Conservation (phyloP, 1,139 yeast genomes). For the Hemisphaericaspora subhashii region DNA sequence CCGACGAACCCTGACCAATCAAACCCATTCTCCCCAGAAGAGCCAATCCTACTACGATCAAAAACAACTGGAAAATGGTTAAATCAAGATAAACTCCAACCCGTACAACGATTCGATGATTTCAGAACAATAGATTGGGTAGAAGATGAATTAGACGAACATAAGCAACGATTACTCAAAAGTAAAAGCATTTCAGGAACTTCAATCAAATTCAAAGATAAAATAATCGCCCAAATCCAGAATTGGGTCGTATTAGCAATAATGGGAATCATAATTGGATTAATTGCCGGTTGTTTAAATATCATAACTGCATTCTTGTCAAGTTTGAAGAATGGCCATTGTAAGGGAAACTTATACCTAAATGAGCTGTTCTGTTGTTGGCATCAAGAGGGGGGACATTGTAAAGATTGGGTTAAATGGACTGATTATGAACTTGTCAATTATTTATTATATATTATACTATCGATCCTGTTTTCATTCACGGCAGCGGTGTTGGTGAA, state of each 20-base stretch:
- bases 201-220: conserved; percentile 22
- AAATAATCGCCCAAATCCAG: conserved; percentile 50
- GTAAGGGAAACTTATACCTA: conserved; percentile 67
- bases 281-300: conserved; percentile 78
- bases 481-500: conserved; percentile 70
- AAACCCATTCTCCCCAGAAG: too few relatives aligned
- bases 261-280: conserved; percentile 77
- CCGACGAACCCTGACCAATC: too few relatives aligned
- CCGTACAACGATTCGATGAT: conserved; percentile 51
- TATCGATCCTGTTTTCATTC: conserved; percentile 63
- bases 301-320: conserved; percentile 86
- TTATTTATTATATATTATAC: conserved; percentile 57
- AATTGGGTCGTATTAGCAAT: conserved; percentile 75
- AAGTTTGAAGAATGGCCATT: conserved; percentile 75
- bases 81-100: conserved; percentile 33
- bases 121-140: conserved; percentile 84
- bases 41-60: conserved; percentile 1
- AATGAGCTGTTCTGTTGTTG: conserved; percentile 82
- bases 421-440: conserved; percentile 42
- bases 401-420: conserved; percentile 61
- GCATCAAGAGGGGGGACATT: conserved; percentile 51
- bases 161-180: conserved; percentile 34
- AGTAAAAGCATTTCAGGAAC: conserved; percentile 15
- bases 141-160: conserved; percentile 67
- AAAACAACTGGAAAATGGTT: conserved; percentile 38